Base-by-base conservation (phyloP, 2,329 filamentous ascomycete species). In the Furcasterigmium sp. region DNA sequence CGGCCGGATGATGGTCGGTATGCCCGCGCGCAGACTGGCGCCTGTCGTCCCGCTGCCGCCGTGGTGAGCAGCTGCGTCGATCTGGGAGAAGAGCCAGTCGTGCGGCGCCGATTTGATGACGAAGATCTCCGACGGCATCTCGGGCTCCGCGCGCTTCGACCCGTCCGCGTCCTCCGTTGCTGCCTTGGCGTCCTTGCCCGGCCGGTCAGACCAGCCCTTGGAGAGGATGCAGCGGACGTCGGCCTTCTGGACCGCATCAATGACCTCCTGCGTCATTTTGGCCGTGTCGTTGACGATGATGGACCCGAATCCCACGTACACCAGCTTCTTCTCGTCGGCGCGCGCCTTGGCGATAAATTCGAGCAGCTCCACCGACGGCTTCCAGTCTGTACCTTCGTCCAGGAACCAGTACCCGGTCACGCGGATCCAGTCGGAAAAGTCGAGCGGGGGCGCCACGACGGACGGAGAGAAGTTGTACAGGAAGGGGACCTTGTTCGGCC, bases 361-460 rank as follows among this genome's bases (percentile, higher is more conserved):
- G 4, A 73, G 68, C 6, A 98, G 76, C 39, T 91, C 89, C 21
- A 74, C 62, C 0, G 91, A 86, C 2, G 93, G 90, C 37, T 76
- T 73, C 74, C 84, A 97, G 32, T 45, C 73, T 36, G 52, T 54
- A 4, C 71, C 76, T 62, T 96, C 91, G 52, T 95, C 85, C 39
- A 98, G 68, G 64, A 98, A 97, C 93, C 93, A 98, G 67, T 98
- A 97, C 0, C 93, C 93, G 0, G 93, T 97, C 8, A 97, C 88
- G 35, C 89, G 82, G 60, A 98, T 93, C 93, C 93, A 98, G 62
- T 97, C 93, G 34, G 88, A 91, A 66, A 91, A 98, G 66, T 98
- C 93, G 2, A 96, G 73, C 14, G 93, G 93, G 21, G 91, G 91
- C 3, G 87, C 82, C n/a, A 98, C 93, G 11, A 98, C 93, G 10